Percentiles rank a stretch among this genome's conserved stretches.
Conservation (phyloP, 1,284 basidiomycete genomes). For the Mycena sp. region DNA sequence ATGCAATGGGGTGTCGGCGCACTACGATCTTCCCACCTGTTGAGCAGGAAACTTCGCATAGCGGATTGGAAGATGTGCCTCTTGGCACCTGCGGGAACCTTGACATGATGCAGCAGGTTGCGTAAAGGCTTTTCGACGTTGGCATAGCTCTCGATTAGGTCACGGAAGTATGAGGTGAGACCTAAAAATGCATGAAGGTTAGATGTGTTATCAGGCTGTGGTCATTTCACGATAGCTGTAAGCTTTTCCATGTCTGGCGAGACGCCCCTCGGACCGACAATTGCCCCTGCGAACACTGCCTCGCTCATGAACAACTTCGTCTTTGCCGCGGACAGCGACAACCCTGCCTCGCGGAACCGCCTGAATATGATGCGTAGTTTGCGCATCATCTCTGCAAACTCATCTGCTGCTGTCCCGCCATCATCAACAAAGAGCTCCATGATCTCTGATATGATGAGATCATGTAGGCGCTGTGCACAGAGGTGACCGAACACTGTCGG, state of each 20-base stretch:
- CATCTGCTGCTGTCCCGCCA: slow-evolving; percentile 37
- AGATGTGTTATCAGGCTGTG: slow-evolving; percentile 37
- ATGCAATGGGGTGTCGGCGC: too few species aligned
- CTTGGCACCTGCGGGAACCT: slow-evolving; percentile 30
- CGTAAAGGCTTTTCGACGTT: slow-evolving; percentile 38
- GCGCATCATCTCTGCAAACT: slow-evolving; percentile 34
- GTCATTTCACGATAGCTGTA: slow-evolving; percentile 47
- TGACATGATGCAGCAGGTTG: slow-evolving; percentile 36
- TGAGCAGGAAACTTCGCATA: slow-evolving; percentile 33
- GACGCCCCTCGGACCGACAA: slow-evolving; percentile 41
- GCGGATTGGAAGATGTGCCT: slow-evolving; percentile 33
- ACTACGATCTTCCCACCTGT: too few species aligned
- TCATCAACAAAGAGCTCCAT: slow-evolving; percentile 48
- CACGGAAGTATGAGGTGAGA: slow-evolving; percentile 38
- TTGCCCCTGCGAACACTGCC: slow-evolving; percentile 43
- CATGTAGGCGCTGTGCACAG: slow-evolving; percentile 8
- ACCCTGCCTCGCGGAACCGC: slow-evolving; percentile 30
- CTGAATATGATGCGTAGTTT: slow-evolving; percentile 35
- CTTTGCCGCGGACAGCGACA: slow-evolving; percentile 46
- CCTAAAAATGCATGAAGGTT: slow-evolving; percentile 39
- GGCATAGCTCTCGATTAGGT: slow-evolving; percentile 42
- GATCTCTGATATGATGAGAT: slow-evolving; percentile 10
- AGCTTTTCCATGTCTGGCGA: slow-evolving; percentile 43
- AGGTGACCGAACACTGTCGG: slow-evolving; percentile 47
- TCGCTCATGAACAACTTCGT: slow-evolving; percentile 42